These are phyloP conservation scores for Aureobasidium leucospermi DNA, from an alignment of 2,329 filamentous ascomycete genomes.

Conservation along the genomic window DNA sequence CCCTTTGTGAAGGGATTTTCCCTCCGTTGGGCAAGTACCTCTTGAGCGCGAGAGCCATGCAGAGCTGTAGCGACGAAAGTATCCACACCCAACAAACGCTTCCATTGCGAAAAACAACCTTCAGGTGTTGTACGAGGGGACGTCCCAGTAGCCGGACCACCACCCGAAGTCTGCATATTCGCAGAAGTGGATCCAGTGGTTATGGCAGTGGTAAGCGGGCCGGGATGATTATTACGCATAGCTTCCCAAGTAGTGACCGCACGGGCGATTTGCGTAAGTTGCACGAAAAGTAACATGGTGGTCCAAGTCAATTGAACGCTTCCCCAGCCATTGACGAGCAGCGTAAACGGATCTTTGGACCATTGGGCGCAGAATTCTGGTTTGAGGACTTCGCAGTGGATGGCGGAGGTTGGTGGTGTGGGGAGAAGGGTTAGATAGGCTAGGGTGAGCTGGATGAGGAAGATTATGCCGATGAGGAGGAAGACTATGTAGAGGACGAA, in stretches of 20 bases:
- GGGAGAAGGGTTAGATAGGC: conserved; percentile 60
- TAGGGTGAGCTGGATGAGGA: conserved; percentile 65
- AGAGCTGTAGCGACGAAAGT: conserved; percentile 88
- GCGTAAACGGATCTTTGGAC: conserved; percentile 75
- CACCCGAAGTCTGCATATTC: conserved; percentile 60
- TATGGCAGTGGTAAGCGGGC: conserved; percentile 64
- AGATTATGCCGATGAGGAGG: conserved; percentile 66
- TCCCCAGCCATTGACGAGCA: conserved; percentile 72
- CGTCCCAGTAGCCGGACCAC: conserved; percentile 42
- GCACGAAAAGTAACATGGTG: conserved; percentile 91
- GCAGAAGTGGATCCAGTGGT: conserved; percentile 59
- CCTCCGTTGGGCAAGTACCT: conserved; percentile 41
- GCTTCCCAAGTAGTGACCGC: conserved; percentile 96
- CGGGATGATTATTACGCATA: conserved; percentile 69
- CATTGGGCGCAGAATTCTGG: conserved; percentile 66
- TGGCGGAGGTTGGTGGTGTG: conserved; percentile 34
- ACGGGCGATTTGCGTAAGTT: conserved; percentile 83
- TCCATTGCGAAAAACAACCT: conserved; percentile 71
- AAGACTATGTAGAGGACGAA: conserved; percentile 85
- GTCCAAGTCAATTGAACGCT: conserved; percentile 88
- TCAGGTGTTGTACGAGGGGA: conserved; percentile 39
- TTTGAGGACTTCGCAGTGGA: conserved; percentile 67
- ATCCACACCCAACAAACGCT: conserved; percentile 78
- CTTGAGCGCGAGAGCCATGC: conserved; percentile 55
- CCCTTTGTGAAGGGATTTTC: conserved; percentile 83